Evolutionary conservation across 2,329 filamentous ascomycete genomes (phyloP), one percentile per base, ranked within the genome.

Genomic region (Calonectria fujianensis): DNA sequence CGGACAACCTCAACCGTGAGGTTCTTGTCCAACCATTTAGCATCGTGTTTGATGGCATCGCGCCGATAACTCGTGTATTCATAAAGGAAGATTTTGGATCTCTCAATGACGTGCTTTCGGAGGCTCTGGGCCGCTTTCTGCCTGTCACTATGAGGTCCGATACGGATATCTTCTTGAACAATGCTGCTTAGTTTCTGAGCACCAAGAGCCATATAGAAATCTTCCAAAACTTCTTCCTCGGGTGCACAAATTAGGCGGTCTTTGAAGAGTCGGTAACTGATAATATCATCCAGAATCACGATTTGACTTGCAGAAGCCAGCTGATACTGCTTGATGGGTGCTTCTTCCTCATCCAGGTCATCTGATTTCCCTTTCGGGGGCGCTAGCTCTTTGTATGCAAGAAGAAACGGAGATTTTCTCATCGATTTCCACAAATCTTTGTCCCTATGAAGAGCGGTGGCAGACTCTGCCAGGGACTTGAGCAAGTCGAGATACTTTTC

Each of bases 401-500:
- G 89, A 41, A 99, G 88, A 82, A 97, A 97, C 5, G 93, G 90
- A 0, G 95, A 91, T 1, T 86, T 87, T 82, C 92, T 94, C 91
- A 99, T 94, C 78, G 93, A 92, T 76, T 88, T 91, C 87, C 94
- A 95, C 2, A 99, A 87, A 1, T 91, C 89, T 82, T 93, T 96
- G 82, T 99, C 95, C 80, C 91, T 93, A 85, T 93, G 96, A 16
- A 99, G 87, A 4, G 86, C 89, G 1, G 89, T 82, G 41, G 94
- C 88, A 75, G 94, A 92, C 72, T 96, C 94, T 0, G 96, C 94
- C 68, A 99, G 88, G 51, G 93, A 95, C 76, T 94, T 92, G 57
- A 99, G 89, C 51, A 99, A 88, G 75, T 93, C 93, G 18, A 98
- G 87, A 81, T 99, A 99, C 81, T 96, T 98, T 57, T 98, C 95